These are phyloP conservation scores for Colletotrichum sp. DNA, from an alignment of 2,329 filamentous ascomycete genomes.

Conservation along the genomic window DNA sequence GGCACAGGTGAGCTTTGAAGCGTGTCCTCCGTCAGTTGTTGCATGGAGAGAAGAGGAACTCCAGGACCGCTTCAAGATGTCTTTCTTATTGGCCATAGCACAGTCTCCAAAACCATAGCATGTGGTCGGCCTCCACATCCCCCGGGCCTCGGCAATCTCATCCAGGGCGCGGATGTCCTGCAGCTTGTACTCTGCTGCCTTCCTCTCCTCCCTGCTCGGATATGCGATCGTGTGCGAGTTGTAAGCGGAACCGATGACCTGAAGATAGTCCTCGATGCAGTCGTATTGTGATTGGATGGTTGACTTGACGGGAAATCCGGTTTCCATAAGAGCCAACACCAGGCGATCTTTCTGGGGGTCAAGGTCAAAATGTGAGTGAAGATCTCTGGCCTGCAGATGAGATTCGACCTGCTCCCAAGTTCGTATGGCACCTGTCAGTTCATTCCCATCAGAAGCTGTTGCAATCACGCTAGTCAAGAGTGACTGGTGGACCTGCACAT, in stretches of 20 bases:
- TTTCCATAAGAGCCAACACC: neutral
- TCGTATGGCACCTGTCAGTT: neutral
- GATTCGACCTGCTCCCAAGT: neutral
- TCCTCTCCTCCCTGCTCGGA: neutral
- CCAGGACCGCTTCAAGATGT: neutral
- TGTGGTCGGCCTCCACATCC: neutral
- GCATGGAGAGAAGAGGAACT: neutral
- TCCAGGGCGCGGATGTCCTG: neutral
- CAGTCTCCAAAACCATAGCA: neutral
- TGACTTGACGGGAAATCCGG: neutral
- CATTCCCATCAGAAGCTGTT: neutral
- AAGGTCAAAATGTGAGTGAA: neutral
- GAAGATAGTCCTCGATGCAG: neutral
- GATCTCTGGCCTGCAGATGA: neutral
- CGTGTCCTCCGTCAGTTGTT: neutral
- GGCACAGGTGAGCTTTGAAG: neutral
- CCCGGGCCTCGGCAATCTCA: neutral
- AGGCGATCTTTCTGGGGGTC: neutral
- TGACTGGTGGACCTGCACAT: neutral
- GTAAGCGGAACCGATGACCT: neutral
- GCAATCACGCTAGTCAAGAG: neutral
- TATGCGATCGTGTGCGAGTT: neutral
- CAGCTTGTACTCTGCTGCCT: neutral
- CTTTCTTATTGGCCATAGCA: neutral
- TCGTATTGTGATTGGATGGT: neutral